Conservation (phyloP, 768 basidiomycete genomes). For the Podaxis sp. region DNA sequence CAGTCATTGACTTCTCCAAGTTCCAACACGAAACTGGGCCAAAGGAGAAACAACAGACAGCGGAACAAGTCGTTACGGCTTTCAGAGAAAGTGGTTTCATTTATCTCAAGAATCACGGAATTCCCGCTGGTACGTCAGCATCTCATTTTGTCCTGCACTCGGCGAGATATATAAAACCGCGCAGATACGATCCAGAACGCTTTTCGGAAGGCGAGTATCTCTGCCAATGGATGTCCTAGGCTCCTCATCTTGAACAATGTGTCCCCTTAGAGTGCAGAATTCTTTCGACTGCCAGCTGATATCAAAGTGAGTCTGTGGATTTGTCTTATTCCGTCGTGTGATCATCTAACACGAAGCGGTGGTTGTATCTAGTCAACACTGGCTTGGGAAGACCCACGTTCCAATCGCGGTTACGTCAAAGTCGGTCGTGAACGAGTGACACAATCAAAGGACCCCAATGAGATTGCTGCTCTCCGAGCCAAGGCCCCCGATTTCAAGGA, state of each 20-base stretch:
- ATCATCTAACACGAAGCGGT: neutral
- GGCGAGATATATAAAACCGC: neutral
- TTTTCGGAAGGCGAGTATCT: constrained; percentile 54
- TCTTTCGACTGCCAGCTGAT: constrained; percentile 63
- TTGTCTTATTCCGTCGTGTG: neutral
- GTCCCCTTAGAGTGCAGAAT: constrained; percentile 60
- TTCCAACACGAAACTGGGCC: constrained; percentile 39
- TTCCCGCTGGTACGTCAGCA: constrained; percentile 38
- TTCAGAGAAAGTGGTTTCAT: constrained; percentile 82
- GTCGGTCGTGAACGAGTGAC: constrained; percentile 82
- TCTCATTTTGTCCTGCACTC: neutral
- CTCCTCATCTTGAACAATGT: constrained; percentile 8
- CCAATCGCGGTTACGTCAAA: constrained; percentile 81
- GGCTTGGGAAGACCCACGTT: constrained; percentile 81
- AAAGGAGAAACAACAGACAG: constrained; percentile 54
- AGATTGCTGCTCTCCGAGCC: constrained; percentile 70
- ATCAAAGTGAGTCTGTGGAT: constrained; percentile 42
- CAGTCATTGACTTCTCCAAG: constrained; percentile 73
- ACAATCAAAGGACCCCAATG: constrained; percentile 60
- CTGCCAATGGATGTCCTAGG: neutral
- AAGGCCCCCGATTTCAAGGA: constrained; percentile 83
- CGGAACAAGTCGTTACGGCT: constrained; percentile 66
- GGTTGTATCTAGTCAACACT: constrained; percentile 42
- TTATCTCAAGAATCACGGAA: constrained; percentile 72
- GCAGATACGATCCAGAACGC: constrained; percentile 48